These are phyloP conservation scores for Curvularia sp. DNA, from an alignment of 2,329 filamentous ascomycete species.

Conservation along the genomic window DNA sequence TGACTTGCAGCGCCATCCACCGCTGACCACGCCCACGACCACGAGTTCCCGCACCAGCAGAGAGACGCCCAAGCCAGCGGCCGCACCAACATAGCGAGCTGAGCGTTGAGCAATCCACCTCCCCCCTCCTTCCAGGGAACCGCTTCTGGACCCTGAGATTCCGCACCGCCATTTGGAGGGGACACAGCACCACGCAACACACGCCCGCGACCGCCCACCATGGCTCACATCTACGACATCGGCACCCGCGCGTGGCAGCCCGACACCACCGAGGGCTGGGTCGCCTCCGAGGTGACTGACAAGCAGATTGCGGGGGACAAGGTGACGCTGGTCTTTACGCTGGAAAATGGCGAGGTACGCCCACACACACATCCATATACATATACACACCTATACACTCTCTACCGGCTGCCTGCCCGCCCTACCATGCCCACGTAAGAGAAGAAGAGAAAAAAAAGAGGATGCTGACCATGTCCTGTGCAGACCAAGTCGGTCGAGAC, in stretches of 20 bases:
- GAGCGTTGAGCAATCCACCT: constrained; percentile 25
- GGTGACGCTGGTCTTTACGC: constrained; percentile 82
- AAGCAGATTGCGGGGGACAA: constrained; percentile 86
- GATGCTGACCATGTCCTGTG: constrained; percentile 26
- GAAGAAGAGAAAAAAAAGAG: too few relatives aligned
- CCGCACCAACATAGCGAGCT: constrained; percentile 29
- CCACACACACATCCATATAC: not conserved
- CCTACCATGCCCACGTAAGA: not conserved
- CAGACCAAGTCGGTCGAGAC: constrained; percentile 83
- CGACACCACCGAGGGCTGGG: constrained; percentile 93
- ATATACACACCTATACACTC: not conserved
- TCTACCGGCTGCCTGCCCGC: not conserved
- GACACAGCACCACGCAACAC: constrained; percentile 32
- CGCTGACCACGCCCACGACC: constrained; percentile 28
- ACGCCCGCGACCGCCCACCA: constrained; percentile 50
- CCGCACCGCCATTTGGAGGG: constrained; percentile 25
- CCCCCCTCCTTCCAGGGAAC: constrained; percentile 29
- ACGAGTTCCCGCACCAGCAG: constrained; percentile 24
- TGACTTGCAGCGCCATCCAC: constrained; percentile 37
- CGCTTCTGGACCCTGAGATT: constrained; percentile 39
- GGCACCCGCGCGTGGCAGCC: constrained; percentile 99
- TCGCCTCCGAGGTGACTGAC: constrained; percentile 90
- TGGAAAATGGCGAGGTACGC: constrained; percentile 89
- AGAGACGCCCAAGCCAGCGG: constrained; percentile 21
- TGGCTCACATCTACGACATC: constrained; percentile 95